These are phyloP conservation scores for Aschersonia sp. DNA, from an alignment of 2,329 filamentous ascomycete species.

Conservation along the genomic window DNA sequence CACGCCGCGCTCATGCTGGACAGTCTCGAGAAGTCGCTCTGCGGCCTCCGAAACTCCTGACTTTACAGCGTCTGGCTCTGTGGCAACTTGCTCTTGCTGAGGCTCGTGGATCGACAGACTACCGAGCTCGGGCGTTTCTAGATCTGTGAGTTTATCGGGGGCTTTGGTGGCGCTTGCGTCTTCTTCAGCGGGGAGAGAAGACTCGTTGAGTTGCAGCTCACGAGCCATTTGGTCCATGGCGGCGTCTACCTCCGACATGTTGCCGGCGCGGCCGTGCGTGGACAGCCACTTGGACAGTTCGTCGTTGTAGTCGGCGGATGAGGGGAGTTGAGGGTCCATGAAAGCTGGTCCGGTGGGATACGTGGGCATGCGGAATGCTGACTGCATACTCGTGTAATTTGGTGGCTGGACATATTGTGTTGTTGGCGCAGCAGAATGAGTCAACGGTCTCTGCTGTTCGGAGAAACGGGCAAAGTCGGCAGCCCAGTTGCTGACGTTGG, in stretches of 20 bases:
- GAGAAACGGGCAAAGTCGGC: slow-evolving; percentile 20
- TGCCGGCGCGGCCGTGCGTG: slow-evolving; percentile 12
- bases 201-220: slow-evolving; percentile 23
- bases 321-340: too few species aligned
- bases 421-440: slow-evolving; percentile 7
- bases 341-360: slow-evolving; percentile 11
- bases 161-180: slow-evolving; percentile 1
- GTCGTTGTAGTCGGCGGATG: slow-evolving; percentile 19
- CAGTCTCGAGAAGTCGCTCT: slow-evolving; percentile 25
- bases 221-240: slow-evolving; percentile 28
- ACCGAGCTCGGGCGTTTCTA: slow-evolving; percentile 17
- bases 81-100: neutral
- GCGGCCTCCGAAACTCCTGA: slow-evolving; percentile 27
- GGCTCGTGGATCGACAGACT: slow-evolving; percentile 10
- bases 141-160: slow-evolving; percentile 8
- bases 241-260: slow-evolving; percentile 25
- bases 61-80: slow-evolving; percentile 1
- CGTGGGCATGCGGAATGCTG: slow-evolving; percentile 9
- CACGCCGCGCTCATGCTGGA: slow-evolving; percentile 27
- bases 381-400: too few species aligned
- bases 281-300: slow-evolving; percentile 28
- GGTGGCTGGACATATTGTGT: too few species aligned
- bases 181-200: slow-evolving; percentile 1
- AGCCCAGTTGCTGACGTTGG: slow-evolving; percentile 17
- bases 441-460: neutral